Conservation (phyloP, 1,284 basidiomycete species). For the Chalciporus sp. region DNA sequence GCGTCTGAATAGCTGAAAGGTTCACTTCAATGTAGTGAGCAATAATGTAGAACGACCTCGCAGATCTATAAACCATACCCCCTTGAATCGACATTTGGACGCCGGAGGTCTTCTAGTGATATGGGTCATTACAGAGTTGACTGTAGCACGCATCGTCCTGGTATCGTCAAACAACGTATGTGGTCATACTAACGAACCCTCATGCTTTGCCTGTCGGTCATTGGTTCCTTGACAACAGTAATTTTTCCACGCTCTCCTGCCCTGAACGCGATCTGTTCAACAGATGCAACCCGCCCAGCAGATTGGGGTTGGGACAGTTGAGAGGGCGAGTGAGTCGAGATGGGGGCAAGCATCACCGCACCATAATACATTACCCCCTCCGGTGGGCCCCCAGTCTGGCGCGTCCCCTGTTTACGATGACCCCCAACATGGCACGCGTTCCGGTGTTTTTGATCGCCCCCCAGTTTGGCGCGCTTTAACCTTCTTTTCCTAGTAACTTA, state of each 20-base stretch:
- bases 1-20: no score
- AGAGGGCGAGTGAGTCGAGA: not conserved
- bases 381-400: not conserved
- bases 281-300: not conserved
- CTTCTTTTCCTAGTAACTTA: not conserved
- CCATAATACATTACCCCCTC: not conserved
- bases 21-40: no score
- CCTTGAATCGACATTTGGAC: no score
- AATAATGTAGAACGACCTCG: no score
- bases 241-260: not conserved
- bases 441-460: not conserved
- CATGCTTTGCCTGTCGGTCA: no score
- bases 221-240: not conserved
- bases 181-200: no score
- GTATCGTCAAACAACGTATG: no score
- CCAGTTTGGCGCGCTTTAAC: not conserved
- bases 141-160: not conserved
- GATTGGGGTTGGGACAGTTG: constrained; percentile 16
- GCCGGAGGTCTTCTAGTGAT: no score
- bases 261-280: constrained; percentile 2
- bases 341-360: not conserved
- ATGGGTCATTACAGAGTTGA: no score
- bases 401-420: not conserved
- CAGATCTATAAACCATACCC: no score
- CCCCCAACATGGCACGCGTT: no score